Evolutionary conservation across 176 grass and related monocot genomes (phyloP).

Genomic region (Lolium rigidum): DNA sequence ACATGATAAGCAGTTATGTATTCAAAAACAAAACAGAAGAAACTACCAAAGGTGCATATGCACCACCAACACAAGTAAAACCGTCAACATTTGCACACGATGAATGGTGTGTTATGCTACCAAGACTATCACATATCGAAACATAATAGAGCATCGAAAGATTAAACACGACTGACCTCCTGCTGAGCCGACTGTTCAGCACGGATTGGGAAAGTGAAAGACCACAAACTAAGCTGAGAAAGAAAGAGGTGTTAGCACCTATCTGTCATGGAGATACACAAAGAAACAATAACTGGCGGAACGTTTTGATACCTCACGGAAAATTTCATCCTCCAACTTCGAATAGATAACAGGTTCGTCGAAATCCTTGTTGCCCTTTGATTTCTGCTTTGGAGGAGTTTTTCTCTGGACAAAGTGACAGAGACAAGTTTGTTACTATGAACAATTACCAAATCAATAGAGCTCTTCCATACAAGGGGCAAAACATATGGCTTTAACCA

Average conservation of each 20-base stretch:
- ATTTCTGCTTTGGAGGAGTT: slow-evolving; percentile 47
- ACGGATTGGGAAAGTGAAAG: slow-evolving; percentile 72
- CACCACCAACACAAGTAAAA: slow-evolving; percentile 6
- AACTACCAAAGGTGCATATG: neutral
- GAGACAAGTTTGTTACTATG: neutral
- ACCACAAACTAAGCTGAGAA: slow-evolving; percentile 79
- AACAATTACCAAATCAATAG: neutral
- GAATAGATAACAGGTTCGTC: slow-evolving; percentile 76
- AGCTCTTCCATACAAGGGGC: neutral
- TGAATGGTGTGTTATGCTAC: neutral
- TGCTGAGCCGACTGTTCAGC: slow-evolving; percentile 59
- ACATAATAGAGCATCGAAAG: slow-evolving; percentile 22
- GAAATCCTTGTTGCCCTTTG: slow-evolving; percentile 46
- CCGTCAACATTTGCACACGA: neutral
- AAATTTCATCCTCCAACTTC: slow-evolving; percentile 87
- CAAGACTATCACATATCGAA: neutral
- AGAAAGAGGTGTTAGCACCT: slow-evolving; percentile 44
- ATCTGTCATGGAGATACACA: neutral
- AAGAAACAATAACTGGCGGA: neutral
- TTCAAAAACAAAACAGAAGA: neutral
- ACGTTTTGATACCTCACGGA: slow-evolving; percentile 63
- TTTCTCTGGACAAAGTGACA: slow-evolving; percentile 39
- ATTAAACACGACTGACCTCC: slow-evolving; percentile 58
- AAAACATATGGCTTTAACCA: too few species aligned
- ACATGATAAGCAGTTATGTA: neutral